Base-by-base conservation (phyloP, 805 yeast genomes). In the Zygoascus biomembranicola region DNA sequence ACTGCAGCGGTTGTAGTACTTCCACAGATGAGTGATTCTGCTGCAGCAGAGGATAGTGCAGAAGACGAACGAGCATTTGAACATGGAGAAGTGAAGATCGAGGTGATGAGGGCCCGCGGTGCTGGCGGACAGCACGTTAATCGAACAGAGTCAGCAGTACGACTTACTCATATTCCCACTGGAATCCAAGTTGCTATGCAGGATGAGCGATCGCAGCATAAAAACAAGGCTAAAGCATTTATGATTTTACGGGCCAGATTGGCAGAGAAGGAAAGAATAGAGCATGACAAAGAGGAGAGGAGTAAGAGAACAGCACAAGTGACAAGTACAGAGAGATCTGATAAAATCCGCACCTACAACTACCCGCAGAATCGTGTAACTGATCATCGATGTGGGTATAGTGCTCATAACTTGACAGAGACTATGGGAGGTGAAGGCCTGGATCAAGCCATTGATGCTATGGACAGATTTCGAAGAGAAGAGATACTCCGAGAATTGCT, bases 41-140 rank as follows among this genome's bases (percentile, higher is more conserved):
- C 50, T 11, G 53, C 44, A 6, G 81, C 81, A 1, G 72, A 66
- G 42, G 69, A 70, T 6, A 73, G 73, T 28, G 26, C 26, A 19
- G 75, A 77, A 1, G 78, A 75, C 47, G 92, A 86, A 61, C 72
- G 92, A 43, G 79, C 79, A 53, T 89, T 94, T 68, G 81, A 81
- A 18, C 87, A 90, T 0, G 95, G 87, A 2, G 99, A 94, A 62
- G 82, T 94, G 20, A 77, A 97, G 53, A 82, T 94, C 3, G 99
- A 94, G 66, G 90, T 94, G n/a, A 94, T 92, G 96, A 77, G 99
- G 60, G 88, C 98, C 0, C 82, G 96, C 53, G 99, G 99, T 2
- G 85, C 94, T 58, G 99, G 99, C 53, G 99, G 99, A 0, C 99
- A 92, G 72, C 98, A 92, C 65, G 99, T 92, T 39, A 92, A 92